phyloP scores from a whole-genome alignment of 208 protist genomes.

The Trypanosoma theileri region DNA sequence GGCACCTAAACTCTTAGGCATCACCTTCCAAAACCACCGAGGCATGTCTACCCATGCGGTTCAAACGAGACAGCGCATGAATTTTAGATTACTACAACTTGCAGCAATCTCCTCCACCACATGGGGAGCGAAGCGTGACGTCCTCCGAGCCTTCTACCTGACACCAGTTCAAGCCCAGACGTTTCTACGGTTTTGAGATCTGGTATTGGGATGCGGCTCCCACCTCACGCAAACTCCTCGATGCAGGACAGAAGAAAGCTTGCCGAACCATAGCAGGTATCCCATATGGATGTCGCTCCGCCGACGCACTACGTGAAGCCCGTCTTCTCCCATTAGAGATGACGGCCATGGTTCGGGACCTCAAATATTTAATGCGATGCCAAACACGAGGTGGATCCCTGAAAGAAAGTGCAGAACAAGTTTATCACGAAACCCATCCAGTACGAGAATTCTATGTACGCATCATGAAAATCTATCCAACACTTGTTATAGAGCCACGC shows the following conservation, averaged over 20 bases:
- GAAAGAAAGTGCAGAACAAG: not conserved
- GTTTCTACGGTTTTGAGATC: constrained; percentile 4
- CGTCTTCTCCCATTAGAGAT: not conserved
- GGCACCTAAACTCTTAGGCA: no score
- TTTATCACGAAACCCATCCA: not conserved
- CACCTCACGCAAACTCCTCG: not conserved
- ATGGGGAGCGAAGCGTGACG: constrained; percentile 9
- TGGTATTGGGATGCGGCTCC: not conserved
- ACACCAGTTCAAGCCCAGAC: constrained; percentile 3
- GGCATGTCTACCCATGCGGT: not conserved
- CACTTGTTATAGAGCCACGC: not conserved
- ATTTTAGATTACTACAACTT: not conserved
- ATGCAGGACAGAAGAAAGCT: not conserved
- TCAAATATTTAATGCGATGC: not conserved
- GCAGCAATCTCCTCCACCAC: not conserved
- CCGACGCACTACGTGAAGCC: constrained; percentile 2
- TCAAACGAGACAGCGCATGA: not conserved
- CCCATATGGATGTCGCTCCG: not conserved
- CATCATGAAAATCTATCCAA: not conserved
- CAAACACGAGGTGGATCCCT: not conserved
- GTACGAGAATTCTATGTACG: not conserved
- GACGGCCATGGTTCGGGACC: not conserved
- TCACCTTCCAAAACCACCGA: not conserved
- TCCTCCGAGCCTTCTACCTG: not conserved
- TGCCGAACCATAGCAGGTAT: constrained; percentile 3